Conservation (phyloP, 2,329 filamentous ascomycete genomes). For the Myriosclerotinia scirpicola region DNA sequence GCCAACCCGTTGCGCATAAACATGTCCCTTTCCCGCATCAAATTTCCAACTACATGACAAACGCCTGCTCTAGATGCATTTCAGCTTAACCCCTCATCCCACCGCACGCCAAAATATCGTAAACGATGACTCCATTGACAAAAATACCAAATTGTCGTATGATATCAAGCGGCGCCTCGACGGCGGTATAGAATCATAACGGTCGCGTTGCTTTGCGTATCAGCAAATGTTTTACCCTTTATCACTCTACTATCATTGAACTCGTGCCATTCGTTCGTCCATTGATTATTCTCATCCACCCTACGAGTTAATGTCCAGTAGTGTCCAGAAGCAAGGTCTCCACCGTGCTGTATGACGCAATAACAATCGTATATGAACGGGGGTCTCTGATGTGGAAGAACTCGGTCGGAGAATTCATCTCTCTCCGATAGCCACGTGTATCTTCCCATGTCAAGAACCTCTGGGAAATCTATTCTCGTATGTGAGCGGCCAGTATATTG, state of each 20-base stretch:
- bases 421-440: slow-evolving; percentile 19
- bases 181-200: slow-evolving; percentile 16
- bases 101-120: not conserved
- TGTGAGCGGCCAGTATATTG: not conserved
- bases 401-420: slow-evolving; percentile 9
- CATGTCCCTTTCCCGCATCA: not conserved
- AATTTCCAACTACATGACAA: slow-evolving; percentile 16
- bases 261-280: slow-evolving; percentile 20
- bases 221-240: slow-evolving; percentile 5
- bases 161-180: slow-evolving; percentile 5
- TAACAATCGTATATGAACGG: slow-evolving; percentile 23
- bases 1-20: slow-evolving; percentile 30
- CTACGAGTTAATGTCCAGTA: slow-evolving; percentile 21
- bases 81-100: not conserved
- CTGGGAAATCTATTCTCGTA: slow-evolving; percentile 4
- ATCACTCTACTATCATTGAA: slow-evolving; percentile 17
- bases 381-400: slow-evolving; percentile 15
- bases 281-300: slow-evolving; percentile 9
- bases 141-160: not conserved
- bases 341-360: slow-evolving; percentile 8
- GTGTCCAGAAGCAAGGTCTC: not conserved
- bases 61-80: slow-evolving; percentile 8
- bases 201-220: slow-evolving; percentile 11
- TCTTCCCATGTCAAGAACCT: slow-evolving; percentile 15
- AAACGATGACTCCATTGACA: not conserved